These are phyloP conservation scores for Beauveria bassiana DNA, from an alignment of 2,329 filamentous ascomycete genomes.

Conservation along the genomic window DNA sequence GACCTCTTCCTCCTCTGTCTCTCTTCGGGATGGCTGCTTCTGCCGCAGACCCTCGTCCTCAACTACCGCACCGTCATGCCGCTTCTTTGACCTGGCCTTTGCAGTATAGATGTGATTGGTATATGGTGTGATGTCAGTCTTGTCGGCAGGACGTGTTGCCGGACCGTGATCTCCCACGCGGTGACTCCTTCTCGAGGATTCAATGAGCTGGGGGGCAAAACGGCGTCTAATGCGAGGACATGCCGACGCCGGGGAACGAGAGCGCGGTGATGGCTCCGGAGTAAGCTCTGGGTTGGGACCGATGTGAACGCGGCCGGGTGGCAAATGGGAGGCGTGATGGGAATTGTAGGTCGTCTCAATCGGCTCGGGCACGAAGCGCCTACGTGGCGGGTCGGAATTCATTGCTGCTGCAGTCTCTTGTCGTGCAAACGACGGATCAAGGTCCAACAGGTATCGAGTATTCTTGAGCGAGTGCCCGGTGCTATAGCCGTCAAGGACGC, in stretches of 20 bases:
- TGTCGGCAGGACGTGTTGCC: conserved; percentile 56
- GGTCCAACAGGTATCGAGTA: neutral
- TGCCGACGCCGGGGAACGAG: conserved; percentile 28
- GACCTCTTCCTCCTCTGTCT: conserved; percentile 68
- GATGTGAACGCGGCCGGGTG: conserved; percentile 16
- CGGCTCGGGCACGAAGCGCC: conserved; percentile 60
- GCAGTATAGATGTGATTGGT: conserved; percentile 53
- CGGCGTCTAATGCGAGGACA: conserved; percentile 23
- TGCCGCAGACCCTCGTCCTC: conserved; percentile 18
- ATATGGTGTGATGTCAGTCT: conserved; percentile 63
- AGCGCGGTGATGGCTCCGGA: conserved; percentile 44
- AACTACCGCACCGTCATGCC: conserved; percentile 22
- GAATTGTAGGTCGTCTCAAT: conserved; percentile 65
- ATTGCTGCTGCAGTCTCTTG: neutral
- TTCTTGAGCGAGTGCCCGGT: neutral
- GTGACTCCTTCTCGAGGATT: conserved; percentile 66
- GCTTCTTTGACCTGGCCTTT: conserved; percentile 32
- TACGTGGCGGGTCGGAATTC: conserved; percentile 33
- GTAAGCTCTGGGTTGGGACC: conserved; percentile 52
- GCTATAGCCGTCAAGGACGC: neutral
- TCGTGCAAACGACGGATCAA: neutral
- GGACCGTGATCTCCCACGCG: conserved; percentile 57
- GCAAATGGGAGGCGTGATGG: conserved; percentile 29
- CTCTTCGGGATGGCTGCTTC: conserved; percentile 42
- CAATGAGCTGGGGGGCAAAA: conserved; percentile 75